These are phyloP conservation scores for Penicillium crustosum DNA, from an alignment of 2,329 filamentous ascomycete genomes.

Conservation along the genomic window DNA sequence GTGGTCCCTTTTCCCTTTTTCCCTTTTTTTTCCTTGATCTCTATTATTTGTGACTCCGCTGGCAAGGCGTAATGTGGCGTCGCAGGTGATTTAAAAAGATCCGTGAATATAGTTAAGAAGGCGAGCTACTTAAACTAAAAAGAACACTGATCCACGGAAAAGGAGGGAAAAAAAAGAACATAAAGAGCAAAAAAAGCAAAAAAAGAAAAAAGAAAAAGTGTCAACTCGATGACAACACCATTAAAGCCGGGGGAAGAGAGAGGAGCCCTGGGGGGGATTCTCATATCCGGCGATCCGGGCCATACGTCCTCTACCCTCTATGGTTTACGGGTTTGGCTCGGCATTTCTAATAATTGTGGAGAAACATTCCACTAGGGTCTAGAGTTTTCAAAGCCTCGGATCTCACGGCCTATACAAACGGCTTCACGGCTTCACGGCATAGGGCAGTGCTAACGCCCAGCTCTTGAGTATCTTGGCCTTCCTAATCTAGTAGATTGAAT, in stretches of 20 bases:
- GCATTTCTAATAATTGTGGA: slow-evolving; percentile 4
- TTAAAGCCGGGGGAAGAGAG: slow-evolving; percentile 3
- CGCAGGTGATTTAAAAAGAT: neutral
- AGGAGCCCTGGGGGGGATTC: neutral
- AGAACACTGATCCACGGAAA: neutral
- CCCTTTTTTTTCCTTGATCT: slow-evolving; percentile 3
- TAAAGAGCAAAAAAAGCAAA: neutral
- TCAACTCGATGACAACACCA: slow-evolving; percentile 29
- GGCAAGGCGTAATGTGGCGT: slow-evolving; percentile 17
- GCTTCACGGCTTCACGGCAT: neutral
- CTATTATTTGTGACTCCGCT: slow-evolving; percentile 1
- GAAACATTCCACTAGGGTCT: neutral
- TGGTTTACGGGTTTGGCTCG: slow-evolving; percentile 3
- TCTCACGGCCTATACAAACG: neutral
- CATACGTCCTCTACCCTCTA: neutral
- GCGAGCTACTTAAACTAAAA: neutral
- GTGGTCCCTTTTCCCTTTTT: slow-evolving; percentile 8
- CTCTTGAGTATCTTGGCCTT: neutral
- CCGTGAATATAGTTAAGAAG: neutral
- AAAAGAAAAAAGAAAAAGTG: neutral
- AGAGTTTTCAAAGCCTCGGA: neutral
- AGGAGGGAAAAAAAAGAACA: neutral
- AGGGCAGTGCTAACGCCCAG: neutral
- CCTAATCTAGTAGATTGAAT: neutral
- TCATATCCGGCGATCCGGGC: slow-evolving; percentile 26